Base-by-base conservation (phyloP, 768 basidiomycete species). In the Leccinum barrowsii region DNA sequence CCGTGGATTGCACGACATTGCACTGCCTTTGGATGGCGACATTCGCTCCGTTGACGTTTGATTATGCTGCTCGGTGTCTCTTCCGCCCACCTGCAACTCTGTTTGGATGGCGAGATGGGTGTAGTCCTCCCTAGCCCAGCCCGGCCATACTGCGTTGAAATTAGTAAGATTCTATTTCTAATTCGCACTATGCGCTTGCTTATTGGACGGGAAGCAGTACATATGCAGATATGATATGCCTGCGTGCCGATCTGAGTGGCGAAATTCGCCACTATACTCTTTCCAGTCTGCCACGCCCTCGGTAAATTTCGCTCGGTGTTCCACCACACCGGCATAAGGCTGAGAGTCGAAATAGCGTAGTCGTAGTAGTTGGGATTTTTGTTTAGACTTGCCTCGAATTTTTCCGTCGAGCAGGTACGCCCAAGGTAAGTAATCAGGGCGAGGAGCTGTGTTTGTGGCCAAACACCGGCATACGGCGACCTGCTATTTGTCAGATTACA, bases 381-480 rank as follows among this genome's bases (percentile, higher is more conserved):
- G 58, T 58, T 55, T 57, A 56, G 51, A 64, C 47, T 64, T 63
- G 51, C 32, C 3, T 54, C 46, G 10, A 46, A 56, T 58, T 54
- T 47, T 52, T 44, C 40, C 15, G 35, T 34, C 50, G 15, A 5
- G 54, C 47, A 21, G 37, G 15, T 40, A 24, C 57, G 50, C 56
- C 52, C 67, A 54, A 69, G 70, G 70, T 69, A 69, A 59, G 68
- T 71, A 54, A 61, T 67, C 35, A 59, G 65, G 65, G 66, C 62
- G 53, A 61, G 57, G 46, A 28, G 54, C 58, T 65, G 57, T 70
- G 50, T 70, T 70, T 72, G 60, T 63, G 59, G 48, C 69, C 69
- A 72, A 70, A 72, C 62, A 70, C 63, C 70, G 69, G 68, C 63
- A 71, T 63, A 67, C 58, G 67, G 63, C 65, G 69, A 61, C 60